Percentiles rank a stretch among this genome's conserved stretches.
phyloP scores from a whole-genome alignment of 495 filamentous ascomycete genomes.

The Neurospora tetraspora region DNA sequence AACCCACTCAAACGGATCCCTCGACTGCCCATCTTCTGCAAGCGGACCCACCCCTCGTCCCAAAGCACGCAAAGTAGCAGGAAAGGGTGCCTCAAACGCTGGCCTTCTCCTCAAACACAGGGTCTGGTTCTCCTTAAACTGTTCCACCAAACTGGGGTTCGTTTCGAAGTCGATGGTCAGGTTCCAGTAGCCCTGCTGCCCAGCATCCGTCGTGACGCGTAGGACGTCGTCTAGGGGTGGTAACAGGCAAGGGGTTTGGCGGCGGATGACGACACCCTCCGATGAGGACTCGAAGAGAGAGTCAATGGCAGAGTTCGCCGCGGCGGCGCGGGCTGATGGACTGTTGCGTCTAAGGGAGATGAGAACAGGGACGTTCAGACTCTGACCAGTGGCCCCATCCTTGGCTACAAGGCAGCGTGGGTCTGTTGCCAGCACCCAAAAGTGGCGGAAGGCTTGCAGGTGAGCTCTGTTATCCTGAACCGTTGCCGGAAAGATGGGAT shows the following conservation, averaged over 20 bases:
- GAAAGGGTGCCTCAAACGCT: constrained; percentile 60
- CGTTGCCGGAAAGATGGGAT: constrained; percentile 79
- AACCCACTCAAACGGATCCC: constrained; percentile 60
- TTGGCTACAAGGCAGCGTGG: constrained; percentile 77
- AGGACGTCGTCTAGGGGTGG: constrained; percentile 65
- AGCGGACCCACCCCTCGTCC: constrained; percentile 31
- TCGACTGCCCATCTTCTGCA: background rate
- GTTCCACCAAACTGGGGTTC: constrained; percentile 52
- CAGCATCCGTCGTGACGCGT: constrained; percentile 50
- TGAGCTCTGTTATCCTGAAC: constrained; percentile 91
- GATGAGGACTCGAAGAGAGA: background rate
- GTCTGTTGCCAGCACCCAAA: constrained; percentile 93
- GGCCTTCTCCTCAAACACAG: constrained; percentile 75
- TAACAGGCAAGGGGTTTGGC: constrained; percentile 67
- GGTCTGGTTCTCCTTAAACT: constrained; percentile 66
- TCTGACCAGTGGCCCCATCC: constrained; percentile 72
- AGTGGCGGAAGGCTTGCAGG: constrained; percentile 91
- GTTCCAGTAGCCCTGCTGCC: constrained; percentile 71
- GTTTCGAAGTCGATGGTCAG: constrained; percentile 67
- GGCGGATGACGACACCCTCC: constrained; percentile 12
- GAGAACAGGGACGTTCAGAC: constrained; percentile 60
- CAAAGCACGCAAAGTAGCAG: constrained; percentile 60
- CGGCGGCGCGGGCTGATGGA: constrained; percentile 12
- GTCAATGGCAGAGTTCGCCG: background rate
- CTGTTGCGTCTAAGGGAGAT: constrained; percentile 24